These are phyloP conservation scores for Metschnikowia anglica DNA, from an alignment of 805 yeast species.

Conservation along the genomic window DNA sequence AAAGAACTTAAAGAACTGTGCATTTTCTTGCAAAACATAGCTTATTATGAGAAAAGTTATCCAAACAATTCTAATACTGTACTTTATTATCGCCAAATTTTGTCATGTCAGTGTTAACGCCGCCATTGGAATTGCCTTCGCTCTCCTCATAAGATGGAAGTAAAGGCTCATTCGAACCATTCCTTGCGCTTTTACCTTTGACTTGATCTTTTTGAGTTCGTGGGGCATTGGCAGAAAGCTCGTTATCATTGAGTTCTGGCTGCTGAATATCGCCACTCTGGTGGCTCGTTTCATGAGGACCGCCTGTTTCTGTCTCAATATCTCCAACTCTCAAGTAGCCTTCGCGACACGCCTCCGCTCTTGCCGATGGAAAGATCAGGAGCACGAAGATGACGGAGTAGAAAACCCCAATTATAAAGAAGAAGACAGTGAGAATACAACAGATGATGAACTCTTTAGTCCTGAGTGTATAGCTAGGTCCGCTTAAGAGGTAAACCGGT, in stretches of 20 bases:
- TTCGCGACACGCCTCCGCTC: conserved; percentile 9
- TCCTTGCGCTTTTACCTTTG: background rate
- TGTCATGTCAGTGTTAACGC: conserved; percentile 2
- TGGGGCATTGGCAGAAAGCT: too few species aligned
- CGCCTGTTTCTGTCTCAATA: conserved; percentile 8
- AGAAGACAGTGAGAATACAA: conserved; percentile 31
- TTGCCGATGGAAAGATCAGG: conserved; percentile 22
- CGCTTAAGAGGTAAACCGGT: conserved; percentile 33
- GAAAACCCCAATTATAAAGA: conserved; percentile 28
- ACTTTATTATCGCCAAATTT: conserved; percentile 34
- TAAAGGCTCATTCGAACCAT: conserved; percentile 6
- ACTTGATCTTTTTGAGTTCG: background rate
- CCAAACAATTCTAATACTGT: conserved; percentile 21
- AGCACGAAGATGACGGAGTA: conserved; percentile 33
- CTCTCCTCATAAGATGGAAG: conserved; percentile 31
- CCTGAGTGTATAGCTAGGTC: conserved; percentile 28
- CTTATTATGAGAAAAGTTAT: background rate
- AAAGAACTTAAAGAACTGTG: background rate
- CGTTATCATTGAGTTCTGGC: background rate
- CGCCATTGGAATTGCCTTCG: conserved; percentile 17
- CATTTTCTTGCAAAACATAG: background rate
- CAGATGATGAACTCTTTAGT: conserved; percentile 36
- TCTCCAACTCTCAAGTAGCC: conserved; percentile 29
- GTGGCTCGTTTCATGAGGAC: conserved; percentile 5
- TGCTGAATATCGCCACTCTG: conserved; percentile 12